Evolutionary conservation across 805 yeast genomes (phyloP).

Genomic region (Schwanniomyces sp.): DNA sequence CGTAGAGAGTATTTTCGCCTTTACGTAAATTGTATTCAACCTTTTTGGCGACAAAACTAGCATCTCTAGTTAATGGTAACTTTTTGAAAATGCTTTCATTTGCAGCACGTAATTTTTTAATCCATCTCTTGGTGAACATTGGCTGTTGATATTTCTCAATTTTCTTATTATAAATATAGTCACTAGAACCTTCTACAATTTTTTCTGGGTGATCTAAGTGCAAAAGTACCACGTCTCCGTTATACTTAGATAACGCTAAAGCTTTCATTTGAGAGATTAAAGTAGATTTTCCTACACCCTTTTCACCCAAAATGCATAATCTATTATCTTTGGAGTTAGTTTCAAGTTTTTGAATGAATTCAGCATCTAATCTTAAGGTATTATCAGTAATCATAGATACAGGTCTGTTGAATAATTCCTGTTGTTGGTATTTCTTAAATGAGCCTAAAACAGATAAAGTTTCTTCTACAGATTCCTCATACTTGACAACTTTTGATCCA

Average conservation of each 20-base stretch:
- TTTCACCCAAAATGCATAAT: slow-evolving; percentile 60
- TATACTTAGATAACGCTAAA: slow-evolving; percentile 38
- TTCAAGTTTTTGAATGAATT: slow-evolving; percentile 36
- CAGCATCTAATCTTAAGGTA: slow-evolving; percentile 40
- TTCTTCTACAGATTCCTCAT: slow-evolving; percentile 39
- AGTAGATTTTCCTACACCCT: slow-evolving; percentile 81
- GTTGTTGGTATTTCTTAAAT: slow-evolving; percentile 66
- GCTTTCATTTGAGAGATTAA: slow-evolving; percentile 69
- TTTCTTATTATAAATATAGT: slow-evolving; percentile 56
- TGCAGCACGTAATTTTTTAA: slow-evolving; percentile 44
- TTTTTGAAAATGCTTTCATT: slow-evolving; percentile 34
- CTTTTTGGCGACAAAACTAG: slow-evolving; percentile 31
- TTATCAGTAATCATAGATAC: slow-evolving; percentile 55
- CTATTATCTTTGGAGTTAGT: slow-evolving; percentile 42
- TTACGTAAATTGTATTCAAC: slow-evolving; percentile 30
- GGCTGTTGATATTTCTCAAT: slow-evolving; percentile 68
- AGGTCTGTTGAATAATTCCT: slow-evolving; percentile 64
- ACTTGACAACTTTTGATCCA: slow-evolving; percentile 27
- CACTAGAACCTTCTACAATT: slow-evolving; percentile 71
- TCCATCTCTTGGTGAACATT: slow-evolving; percentile 63
- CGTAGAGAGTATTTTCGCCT: slow-evolving; percentile 39
- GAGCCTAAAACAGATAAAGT: slow-evolving; percentile 56
- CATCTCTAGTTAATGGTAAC: slow-evolving; percentile 34
- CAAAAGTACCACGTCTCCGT: slow-evolving; percentile 46
- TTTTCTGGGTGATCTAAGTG: slow-evolving; percentile 63